These are phyloP conservation scores for Rasamsonia emersonii DNA, from an alignment of 2,329 filamentous ascomycete genomes.

Conservation along the genomic window DNA sequence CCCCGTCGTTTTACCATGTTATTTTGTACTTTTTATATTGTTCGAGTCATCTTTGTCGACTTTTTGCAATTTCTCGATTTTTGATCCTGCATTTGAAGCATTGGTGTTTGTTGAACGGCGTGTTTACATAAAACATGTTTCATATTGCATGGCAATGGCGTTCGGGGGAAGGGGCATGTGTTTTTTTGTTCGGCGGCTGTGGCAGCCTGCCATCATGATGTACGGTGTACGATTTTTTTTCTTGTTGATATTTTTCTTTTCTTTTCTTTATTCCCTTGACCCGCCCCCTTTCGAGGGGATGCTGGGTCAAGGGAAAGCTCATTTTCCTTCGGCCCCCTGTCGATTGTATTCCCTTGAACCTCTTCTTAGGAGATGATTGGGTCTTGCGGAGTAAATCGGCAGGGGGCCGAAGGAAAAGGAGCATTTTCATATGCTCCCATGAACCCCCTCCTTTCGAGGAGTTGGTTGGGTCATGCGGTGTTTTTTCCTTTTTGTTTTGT, in stretches of 20 bases:
- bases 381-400: neutral
- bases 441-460: too few species aligned
- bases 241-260: neutral
- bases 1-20: too few species aligned
- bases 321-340: neutral
- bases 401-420: neutral
- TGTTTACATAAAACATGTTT: conserved; percentile 7
- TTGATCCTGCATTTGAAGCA: conserved; percentile 9
- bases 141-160: conserved; percentile 10
- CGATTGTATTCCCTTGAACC: neutral
- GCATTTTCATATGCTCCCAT: too few species aligned
- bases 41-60: too few species aligned
- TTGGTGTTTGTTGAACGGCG: conserved; percentile 6
- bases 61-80: too few species aligned
- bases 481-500: too few species aligned
- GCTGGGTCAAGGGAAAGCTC: neutral
- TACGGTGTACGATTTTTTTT: conserved; percentile 6
- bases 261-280: conserved; percentile 1
- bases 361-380: neutral
- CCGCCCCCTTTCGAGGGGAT: neutral
- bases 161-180: too few species aligned
- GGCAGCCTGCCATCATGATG: conserved; percentile 7
- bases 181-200: too few species aligned
- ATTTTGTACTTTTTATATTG: too few species aligned
- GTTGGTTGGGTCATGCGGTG: too few species aligned